Evolutionary conservation across 768 basidiomycete genomes (phyloP), one percentile per base, ranked within the genome.

Genomic region (Sarcodon sp.): DNA sequence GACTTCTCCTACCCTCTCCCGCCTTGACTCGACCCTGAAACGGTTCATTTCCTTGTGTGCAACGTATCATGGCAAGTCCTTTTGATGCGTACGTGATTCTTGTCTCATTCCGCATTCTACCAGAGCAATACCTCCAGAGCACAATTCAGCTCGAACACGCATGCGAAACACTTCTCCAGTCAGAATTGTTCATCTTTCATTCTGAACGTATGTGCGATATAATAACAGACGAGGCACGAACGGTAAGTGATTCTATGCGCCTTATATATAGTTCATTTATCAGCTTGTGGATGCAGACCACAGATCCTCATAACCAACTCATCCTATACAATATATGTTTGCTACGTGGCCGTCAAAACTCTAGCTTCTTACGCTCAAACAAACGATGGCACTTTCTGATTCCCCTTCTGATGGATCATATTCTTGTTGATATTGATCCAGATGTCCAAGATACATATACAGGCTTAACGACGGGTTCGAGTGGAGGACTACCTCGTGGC

Each of bases 171-270:
- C 66, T 98, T 10, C 68, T 93, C 37, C 76, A 80, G 47, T 91
- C 88, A 0, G 91, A 93, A 58, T 73, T 98, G 36, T 96, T 97
- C 57, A 64, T 75, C 2, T 93, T 87, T 57, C 91, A 97, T 62
- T 91, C 88, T 3, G 91, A 92, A 59, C 71, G 94, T 33, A 93
- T 93, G 87, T 78, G 82, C 48, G 85, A 89, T 54, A 74, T 86
- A 37, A 67, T 91, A 44, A 68, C 84, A 35, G 73, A 80, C 44
- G 80, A 88, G 55, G 76, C 76, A 10, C 72, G 75, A 59, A 69
- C 71, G 58, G 86, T 90, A 59, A 58, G 80, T 63, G 9, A 44
- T 31, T 7, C 6, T 7, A 21, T 37, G 7, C 47, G 12, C 15
- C 21, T 34, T 33, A 8, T 45, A 18, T n/a, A 34, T 39, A 45